Percentiles rank a stretch among this genome's conserved stretches.
Conservation (phyloP, 23 red algal genomes). For the Gracilaria gracilis region DNA sequence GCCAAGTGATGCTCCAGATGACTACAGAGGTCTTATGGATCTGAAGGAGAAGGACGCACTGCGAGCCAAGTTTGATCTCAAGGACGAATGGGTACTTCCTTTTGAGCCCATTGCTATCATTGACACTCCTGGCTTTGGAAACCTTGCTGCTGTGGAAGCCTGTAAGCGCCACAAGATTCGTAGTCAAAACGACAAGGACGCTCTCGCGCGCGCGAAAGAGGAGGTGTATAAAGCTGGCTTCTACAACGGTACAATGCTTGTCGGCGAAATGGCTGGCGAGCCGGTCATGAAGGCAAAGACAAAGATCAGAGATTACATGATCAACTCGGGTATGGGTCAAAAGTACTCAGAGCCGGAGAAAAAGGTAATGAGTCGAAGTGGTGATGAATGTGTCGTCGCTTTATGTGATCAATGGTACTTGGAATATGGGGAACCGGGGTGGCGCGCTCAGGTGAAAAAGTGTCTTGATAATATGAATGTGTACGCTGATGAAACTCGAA, state of each 20-base stretch:
- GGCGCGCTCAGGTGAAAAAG: conserved; percentile 70
- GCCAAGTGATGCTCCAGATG: conserved; percentile 98
- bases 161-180: conserved; percentile 87
- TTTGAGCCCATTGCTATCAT: conserved; percentile 95
- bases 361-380: conserved; percentile 87
- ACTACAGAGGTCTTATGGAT: conserved; percentile 96
- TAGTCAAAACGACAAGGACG: conserved; percentile 95
- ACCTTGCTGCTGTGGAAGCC: conserved; percentile 87
- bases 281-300: conserved; percentile 88
- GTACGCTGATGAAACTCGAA: conserved; percentile 89
- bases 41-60: conserved; percentile 94
- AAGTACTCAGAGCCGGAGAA: conserved; percentile 94
- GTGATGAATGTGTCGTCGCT: conserved; percentile 97
- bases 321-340: conserved; percentile 69
- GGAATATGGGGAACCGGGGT: conserved; percentile 90
- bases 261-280: conserved; percentile 78
- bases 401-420: conserved; percentile 99
- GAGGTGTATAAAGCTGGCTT: conserved; percentile 98
- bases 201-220: conserved; percentile 92
- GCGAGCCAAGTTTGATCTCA: conserved; percentile 87
- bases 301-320: conserved; percentile 77
- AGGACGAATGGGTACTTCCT: conserved; percentile 92
- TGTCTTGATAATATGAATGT: conserved; percentile 86
- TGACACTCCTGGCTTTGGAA: conserved; percentile 90
- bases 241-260: conserved; percentile 85